Evolutionary conservation across 2,329 filamentous ascomycete genomes (phyloP).

Genomic region (Beauveria rudraprayagi): DNA sequence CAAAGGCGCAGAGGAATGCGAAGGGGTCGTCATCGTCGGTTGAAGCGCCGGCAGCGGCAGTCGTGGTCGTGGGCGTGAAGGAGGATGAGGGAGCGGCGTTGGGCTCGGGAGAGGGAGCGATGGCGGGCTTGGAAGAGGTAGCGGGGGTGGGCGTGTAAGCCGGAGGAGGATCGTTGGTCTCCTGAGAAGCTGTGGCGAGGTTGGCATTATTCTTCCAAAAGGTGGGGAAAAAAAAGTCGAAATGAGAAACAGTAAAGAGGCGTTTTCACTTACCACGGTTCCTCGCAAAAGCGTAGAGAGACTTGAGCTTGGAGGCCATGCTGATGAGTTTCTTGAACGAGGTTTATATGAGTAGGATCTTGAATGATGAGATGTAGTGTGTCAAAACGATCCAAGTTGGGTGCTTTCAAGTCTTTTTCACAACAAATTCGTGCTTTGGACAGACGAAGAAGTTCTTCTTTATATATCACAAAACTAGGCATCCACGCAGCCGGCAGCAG

Average conservation of each 20-base stretch:
- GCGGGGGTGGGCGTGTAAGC: constrained; percentile 21
- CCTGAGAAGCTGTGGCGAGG: neutral
- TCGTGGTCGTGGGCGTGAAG: no score
- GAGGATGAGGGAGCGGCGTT: no score
- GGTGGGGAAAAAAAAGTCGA: no score
- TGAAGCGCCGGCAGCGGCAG: neutral
- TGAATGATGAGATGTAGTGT: no score
- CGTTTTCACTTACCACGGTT: neutral
- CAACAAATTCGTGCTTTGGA: neutral
- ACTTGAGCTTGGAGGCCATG: neutral
- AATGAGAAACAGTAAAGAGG: no score
- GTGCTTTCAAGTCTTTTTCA: no score
- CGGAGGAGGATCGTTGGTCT: constrained; percentile 26
- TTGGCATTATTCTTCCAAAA: neutral
- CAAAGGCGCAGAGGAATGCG: constrained; percentile 68
- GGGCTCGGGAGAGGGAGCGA: neutral
- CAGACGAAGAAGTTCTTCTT: neutral
- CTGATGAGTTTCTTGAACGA: no score
- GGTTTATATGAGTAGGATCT: no score
- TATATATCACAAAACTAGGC: neutral
- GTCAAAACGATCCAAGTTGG: no score
- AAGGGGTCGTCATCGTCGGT: constrained; percentile 58
- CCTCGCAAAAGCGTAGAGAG: neutral
- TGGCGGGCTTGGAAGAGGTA: neutral
- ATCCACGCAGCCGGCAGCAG: neutral